phyloP scores from a whole-genome alignment of 306 rosid genomes.

The Hylodesmum podocarpum region DNA sequence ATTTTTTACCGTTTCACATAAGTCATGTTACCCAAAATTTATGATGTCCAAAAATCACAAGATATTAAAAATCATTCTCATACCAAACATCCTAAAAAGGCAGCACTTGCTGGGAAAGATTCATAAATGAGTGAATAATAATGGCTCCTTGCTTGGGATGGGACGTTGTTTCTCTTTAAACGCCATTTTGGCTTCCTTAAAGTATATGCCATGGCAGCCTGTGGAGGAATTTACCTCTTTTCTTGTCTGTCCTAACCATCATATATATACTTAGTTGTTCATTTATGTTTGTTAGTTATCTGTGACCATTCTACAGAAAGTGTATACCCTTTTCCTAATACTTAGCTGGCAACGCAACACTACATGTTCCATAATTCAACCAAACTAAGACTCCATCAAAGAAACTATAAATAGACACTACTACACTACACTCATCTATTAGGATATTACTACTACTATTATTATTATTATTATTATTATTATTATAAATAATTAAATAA shows the following conservation, averaged over 20 bases:
- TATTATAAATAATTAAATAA: not conserved
- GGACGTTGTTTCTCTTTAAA: not conserved
- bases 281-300: not conserved
- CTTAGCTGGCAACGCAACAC: constrained; percentile 6
- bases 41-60: too few relatives aligned
- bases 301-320: constrained; percentile 23
- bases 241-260: constrained; percentile 2
- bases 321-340: constrained; percentile 14
- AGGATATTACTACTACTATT: not conserved
- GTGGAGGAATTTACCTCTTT: not conserved
- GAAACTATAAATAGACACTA: not conserved
- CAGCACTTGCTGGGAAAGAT: not conserved
- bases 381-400: not conserved
- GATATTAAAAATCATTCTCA: too few relatives aligned
- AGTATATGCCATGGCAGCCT: not conserved
- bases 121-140: not conserved
- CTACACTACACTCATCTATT: not conserved
- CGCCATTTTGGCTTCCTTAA: not conserved
- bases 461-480: too few relatives aligned
- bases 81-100: not conserved
- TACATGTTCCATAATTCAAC: constrained; percentile 17
- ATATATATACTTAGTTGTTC: not conserved
- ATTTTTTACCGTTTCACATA: too few relatives aligned
- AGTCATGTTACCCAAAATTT: too few relatives aligned
- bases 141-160: not conserved